A percentile compares a stretch with the other conserved stretches of the same genome.
These are phyloP conservation scores for Selaginella tamariscina DNA, from an alignment of 75 land plant genomes.

Conservation along the genomic window DNA sequence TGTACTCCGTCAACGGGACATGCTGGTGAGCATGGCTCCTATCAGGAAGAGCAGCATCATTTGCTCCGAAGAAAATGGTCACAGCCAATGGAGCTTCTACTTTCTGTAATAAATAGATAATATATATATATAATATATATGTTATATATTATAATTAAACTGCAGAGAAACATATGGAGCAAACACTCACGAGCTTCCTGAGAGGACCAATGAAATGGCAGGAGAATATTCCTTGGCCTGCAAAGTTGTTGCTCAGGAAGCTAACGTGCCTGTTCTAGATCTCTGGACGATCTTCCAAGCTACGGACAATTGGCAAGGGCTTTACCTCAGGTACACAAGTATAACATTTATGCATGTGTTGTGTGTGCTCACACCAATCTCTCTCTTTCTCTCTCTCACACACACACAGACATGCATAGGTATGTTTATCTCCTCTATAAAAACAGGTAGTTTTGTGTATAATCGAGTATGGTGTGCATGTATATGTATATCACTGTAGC, in stretches of 20 bases:
- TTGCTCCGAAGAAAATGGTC: constrained; percentile 81
- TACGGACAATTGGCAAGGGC: background rate
- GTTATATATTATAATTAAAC: too few species aligned
- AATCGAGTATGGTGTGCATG: background rate
- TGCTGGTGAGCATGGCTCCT: constrained; percentile 29
- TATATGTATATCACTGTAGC: too few species aligned
- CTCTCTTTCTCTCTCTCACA: too few species aligned
- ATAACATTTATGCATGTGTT: too few species aligned
- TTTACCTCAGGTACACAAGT: constrained; percentile 5
- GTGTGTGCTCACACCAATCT: too few species aligned
- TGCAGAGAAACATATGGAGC: background rate
- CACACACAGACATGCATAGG: too few species aligned
- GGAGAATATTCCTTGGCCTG: background rate
- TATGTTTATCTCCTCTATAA: background rate
- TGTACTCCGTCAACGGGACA: background rate
- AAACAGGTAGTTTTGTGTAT: background rate
- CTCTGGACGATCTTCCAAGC: background rate
- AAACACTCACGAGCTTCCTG: background rate
- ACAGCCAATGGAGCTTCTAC: constrained; percentile 22
- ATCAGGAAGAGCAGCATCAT: constrained; percentile 69
- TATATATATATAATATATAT: background rate
- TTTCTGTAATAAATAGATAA: background rate
- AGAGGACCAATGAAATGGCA: constrained; percentile 2
- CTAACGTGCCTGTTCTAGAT: background rate
- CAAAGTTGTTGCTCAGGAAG: constrained; percentile 10